phyloP scores from a whole-genome alignment of 768 basidiomycete species.

The Serendipita sp. region DNA sequence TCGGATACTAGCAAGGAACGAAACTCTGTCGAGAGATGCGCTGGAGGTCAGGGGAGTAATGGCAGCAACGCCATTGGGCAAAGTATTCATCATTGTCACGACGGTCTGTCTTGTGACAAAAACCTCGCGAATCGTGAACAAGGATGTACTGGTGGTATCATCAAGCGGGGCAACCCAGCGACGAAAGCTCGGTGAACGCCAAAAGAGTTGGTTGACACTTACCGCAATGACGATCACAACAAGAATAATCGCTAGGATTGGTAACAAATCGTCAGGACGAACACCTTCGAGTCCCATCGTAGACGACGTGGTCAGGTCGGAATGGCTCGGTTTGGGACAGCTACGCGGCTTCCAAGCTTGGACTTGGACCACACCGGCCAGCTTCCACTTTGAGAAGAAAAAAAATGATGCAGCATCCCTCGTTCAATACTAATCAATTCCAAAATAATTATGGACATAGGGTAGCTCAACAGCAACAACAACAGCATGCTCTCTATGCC shows the following conservation, averaged over 20 bases:
- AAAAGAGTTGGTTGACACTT: not conserved
- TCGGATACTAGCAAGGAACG: not conserved
- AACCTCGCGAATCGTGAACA: conserved; percentile 1
- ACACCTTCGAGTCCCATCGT: conserved; percentile 2
- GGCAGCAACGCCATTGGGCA: not conserved
- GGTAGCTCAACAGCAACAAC: not conserved
- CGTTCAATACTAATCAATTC: not conserved
- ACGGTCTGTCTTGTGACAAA: not conserved
- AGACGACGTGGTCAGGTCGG: not conserved
- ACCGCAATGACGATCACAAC: not conserved
- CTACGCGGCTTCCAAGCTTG: not conserved
- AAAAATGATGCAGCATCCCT: not conserved
- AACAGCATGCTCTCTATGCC: not conserved
- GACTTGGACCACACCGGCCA: not conserved
- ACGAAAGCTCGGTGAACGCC: no score
- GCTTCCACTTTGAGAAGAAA: no score
- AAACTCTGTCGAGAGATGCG: not conserved
- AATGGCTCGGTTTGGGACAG: not conserved
- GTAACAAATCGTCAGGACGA: conserved; percentile 3
- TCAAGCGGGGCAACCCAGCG: not conserved
- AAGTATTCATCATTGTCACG: not conserved
- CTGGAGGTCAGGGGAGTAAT: not conserved
- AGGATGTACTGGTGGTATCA: conserved; percentile 2
- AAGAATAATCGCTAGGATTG: not conserved
- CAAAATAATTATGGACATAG: not conserved